These are phyloP conservation scores for Torulaspora quercuum DNA, from an alignment of 805 yeast genomes.

Conservation along the genomic window DNA sequence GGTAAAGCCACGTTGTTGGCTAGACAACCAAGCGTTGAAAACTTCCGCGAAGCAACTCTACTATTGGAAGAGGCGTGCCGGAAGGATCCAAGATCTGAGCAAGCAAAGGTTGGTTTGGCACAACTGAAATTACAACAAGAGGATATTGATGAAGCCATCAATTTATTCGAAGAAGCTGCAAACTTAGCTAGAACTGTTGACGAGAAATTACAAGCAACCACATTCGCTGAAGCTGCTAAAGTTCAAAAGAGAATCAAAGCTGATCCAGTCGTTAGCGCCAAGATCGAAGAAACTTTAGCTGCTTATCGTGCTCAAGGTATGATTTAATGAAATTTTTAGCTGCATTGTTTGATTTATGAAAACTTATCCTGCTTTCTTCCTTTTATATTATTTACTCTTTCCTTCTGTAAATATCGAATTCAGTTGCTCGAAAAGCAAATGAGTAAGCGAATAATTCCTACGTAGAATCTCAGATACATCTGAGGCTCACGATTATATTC, in stretches of 20 bases:
- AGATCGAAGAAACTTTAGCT: conserved; percentile 59
- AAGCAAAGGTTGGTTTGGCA: conserved; percentile 87
- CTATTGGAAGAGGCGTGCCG: conserved; percentile 72
- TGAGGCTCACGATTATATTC: no score
- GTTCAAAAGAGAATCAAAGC: conserved; percentile 75
- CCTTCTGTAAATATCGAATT: conserved; percentile 17
- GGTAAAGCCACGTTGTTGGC: conserved; percentile 79
- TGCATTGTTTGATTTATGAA: conserved; percentile 3
- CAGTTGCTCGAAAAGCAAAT: conserved; percentile 2
- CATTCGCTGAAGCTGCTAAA: conserved; percentile 89
- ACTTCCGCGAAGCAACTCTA: conserved; percentile 55
- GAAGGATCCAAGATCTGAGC: conserved; percentile 83
- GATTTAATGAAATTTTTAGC: conserved; percentile 16
- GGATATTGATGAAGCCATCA: conserved; percentile 75
- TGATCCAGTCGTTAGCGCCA: conserved; percentile 62
- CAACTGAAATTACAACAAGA: conserved; percentile 84
- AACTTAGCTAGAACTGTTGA: conserved; percentile 76
- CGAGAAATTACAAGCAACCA: conserved; percentile 86
- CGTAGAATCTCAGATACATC: neutral
- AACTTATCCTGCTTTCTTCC: conserved; percentile 1
- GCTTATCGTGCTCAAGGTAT: conserved; percentile 36
- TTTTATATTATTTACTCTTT: conserved; percentile 10
- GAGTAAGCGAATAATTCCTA: neutral
- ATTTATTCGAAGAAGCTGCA: conserved; percentile 77
- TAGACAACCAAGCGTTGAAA: conserved; percentile 45